Percentiles rank a stretch among this genome's conserved stretches.
These are phyloP conservation scores for Debaryomyces singareniensis DNA, from an alignment of 1,139 yeast species.

Conservation along the genomic window DNA sequence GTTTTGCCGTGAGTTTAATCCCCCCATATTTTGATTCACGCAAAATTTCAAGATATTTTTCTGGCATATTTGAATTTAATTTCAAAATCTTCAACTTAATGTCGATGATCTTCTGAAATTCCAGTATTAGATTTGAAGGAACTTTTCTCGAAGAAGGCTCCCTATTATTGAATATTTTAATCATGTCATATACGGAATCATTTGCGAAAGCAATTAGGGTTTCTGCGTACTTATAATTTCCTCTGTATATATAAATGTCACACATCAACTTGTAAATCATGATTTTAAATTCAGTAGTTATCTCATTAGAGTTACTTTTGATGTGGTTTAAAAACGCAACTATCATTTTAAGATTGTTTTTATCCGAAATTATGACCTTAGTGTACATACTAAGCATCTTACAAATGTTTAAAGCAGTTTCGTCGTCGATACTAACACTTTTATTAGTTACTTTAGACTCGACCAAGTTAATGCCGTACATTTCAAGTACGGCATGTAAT, in stretches of 20 bases:
- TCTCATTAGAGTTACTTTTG: conserved; percentile 12
- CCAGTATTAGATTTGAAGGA: conserved; percentile 16
- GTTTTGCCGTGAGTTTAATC: conserved; percentile 15
- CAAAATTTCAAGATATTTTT: conserved; percentile 9
- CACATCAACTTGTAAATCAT: conserved; percentile 24
- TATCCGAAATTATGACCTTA: conserved; percentile 10
- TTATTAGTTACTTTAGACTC: conserved; percentile 7
- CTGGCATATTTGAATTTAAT: conserved; percentile 4
- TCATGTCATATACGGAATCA: conserved; percentile 16
- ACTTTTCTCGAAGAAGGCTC: no score
- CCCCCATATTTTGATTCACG: conserved; percentile 4
- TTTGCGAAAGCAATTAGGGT: conserved; percentile 20
- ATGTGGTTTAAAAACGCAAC: conserved; percentile 25
- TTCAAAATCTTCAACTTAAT: conserved; percentile 13
- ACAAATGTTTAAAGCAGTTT: conserved; percentile 16
- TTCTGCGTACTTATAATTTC: conserved; percentile 16
- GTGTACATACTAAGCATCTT: conserved; percentile 20
- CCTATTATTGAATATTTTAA: no score
- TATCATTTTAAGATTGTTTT: conserved; percentile 18
- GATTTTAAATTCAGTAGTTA: conserved; percentile 20
- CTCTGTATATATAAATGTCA: conserved; percentile 18
- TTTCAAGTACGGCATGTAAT: conserved; percentile 26
- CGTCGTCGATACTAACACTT: conserved; percentile 7
- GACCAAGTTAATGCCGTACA: conserved; percentile 20
- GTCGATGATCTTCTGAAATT: conserved; percentile 13